Evolutionary conservation across 108 stramenopile species (phyloP), one percentile per base, ranked within the genome.

Genomic region (Cyclotella sp.): DNA sequence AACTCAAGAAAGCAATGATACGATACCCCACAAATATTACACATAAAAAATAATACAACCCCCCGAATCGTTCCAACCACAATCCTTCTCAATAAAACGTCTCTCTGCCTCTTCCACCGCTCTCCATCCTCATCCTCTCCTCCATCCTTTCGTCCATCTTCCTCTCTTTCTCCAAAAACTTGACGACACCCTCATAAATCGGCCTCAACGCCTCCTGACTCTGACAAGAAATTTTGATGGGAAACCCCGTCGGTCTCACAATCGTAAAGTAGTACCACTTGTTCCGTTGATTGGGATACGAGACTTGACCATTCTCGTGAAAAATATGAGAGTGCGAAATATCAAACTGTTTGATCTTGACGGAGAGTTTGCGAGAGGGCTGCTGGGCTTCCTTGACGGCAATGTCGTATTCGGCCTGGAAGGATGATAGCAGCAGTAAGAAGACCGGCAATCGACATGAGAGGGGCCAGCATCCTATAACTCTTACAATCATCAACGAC

Each of bases 331-430:
- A 76, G 21, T 77, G 76, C 7, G 55, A 65, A 52, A 82, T 62
- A 34, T 78, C 77, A 51, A 82, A 82, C 52, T 82, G 81, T 51
- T 82, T 82, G 15, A 82, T 73, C n/a, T 82, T 82, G 51, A 82
- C 81, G 5, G 81, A 78, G 16, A 72, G 57, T 28, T 62, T 68
- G 67, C 45, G 34, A 34, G 34, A 34, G 6, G 40, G 44, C 14
- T 45, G 59, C 16, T 73, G 54, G 73, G 77, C 24, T 61, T 77
- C 76, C 34, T 63, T 73, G 27, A 82, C 81, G 3, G 81, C 81
- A 61, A 62, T 78, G 41, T 82, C 81, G 61, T 82, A 82, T 34
- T 82, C 81, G 13, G 42, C 55, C 76, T 82, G 53, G 34, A 9
- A 19, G 28, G 47, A 4, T 26, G 27, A 34, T 24, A 26, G 22